Base-by-base conservation (phyloP, 192 early-diverging fungal species). In the Rhizoclosmatium sp. region DNA sequence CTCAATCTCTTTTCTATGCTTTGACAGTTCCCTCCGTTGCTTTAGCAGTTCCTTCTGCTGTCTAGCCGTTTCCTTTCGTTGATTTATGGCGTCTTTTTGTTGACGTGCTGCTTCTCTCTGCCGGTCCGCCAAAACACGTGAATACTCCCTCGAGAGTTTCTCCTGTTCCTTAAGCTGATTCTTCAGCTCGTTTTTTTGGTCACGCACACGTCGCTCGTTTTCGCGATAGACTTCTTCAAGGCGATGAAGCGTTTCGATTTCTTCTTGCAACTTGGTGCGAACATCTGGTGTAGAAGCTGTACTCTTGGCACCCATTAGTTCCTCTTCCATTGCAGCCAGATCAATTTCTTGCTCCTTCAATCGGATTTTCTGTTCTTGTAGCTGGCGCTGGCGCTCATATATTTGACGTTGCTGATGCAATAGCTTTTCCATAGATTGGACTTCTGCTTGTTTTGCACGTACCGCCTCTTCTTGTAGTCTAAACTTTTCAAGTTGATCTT, bases 291-390 rank as follows among this genome's bases (percentile, higher is more conserved):
- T 31, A 31, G 31, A 31, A 31, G 31, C 31, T 31, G 31, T 31
- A 0, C 31, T 31, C 31, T 31, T 31, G 31, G 31, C 31, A 1
- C 51, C 51, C 21, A 7, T 7, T 19, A 40, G 60, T 19, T 23
- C 21, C 21, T 44, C 31, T 47, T 44, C 31, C 51, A 2, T 19
- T 31, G 16, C 48, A 5, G 69, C 69, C 47, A 71, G 51, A 14
- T 71, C 69, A 2, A 71, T 9, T 49, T 71, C 39, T 49, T 71
- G 48, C 21, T 23, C 21, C 39, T 56, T 46, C 19, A 44, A 49
- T n/a, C 47, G 48, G 31, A 71, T n/a, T 5, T 56, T 7, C 39
- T 71, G 69, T 21, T 56, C 48, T 58, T 71, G 69, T 47, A 71
- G 47, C n/a, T 31, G 2, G 48, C 14, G 45, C 39, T 71, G 69